These are phyloP conservation scores for Solanum phureja DNA, from an alignment of 257 asterid species.

Conservation along the genomic window DNA sequence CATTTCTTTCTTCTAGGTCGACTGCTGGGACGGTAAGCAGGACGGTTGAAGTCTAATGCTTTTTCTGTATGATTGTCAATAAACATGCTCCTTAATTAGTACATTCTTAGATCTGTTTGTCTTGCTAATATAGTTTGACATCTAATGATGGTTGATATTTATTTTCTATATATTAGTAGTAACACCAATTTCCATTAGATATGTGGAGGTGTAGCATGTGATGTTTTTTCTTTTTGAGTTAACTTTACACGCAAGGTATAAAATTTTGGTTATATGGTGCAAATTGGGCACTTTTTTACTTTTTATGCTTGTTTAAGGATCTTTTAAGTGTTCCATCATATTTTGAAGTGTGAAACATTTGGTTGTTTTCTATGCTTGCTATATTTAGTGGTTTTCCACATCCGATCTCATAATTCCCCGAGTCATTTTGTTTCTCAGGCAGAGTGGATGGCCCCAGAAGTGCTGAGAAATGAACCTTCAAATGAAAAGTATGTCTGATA, in stretches of 20 bases:
- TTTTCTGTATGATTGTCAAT: background rate
- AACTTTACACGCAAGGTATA: background rate
- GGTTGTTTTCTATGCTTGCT: background rate
- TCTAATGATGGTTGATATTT: background rate
- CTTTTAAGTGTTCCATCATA: background rate
- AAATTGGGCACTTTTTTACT: background rate
- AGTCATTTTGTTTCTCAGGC: slow-evolving; percentile 46
- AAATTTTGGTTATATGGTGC: background rate
- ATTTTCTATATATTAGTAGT: background rate
- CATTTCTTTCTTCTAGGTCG: slow-evolving; percentile 92
- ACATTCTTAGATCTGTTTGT: background rate
- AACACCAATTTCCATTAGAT: background rate
- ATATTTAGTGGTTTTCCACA: background rate
- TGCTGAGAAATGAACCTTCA: slow-evolving; percentile 93
- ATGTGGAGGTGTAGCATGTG: background rate
- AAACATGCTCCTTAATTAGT: background rate
- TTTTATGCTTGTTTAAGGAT: background rate
- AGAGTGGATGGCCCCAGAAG: slow-evolving; percentile 99
- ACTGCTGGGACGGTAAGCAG: slow-evolving; percentile 95
- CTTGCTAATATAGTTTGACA: background rate
- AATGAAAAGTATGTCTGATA: slow-evolving; percentile 63
- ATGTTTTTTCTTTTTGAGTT: background rate
- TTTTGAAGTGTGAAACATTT: background rate
- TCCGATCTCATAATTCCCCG: background rate
- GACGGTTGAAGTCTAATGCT: background rate